phyloP scores from a whole-genome alignment of 495 filamentous ascomycete genomes.

The Penicillium verhagenii region DNA sequence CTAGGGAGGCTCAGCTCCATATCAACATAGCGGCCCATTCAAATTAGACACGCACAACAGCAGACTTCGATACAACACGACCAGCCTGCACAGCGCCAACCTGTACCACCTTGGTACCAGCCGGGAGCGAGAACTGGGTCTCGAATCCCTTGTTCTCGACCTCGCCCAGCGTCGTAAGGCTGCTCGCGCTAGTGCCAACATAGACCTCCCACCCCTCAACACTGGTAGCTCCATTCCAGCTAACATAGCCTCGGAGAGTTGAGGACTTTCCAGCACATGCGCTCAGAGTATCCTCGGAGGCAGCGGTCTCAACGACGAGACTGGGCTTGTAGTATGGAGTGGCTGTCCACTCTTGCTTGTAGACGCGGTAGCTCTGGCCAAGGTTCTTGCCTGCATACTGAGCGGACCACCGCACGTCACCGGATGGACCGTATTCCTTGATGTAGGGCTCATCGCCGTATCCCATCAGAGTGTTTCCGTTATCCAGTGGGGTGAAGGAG shows the following conservation, averaged over 20 bases:
- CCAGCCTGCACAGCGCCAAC: not conserved
- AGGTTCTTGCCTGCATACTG: constrained; percentile 11
- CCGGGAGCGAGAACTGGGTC: not conserved
- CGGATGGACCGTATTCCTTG: constrained; percentile 37
- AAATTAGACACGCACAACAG: not conserved
- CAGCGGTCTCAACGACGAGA: constrained; percentile 3
- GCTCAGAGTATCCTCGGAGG: not conserved
- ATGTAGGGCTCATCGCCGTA: constrained; percentile 43
- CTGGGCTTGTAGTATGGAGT: constrained; percentile 15
- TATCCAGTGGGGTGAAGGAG: constrained; percentile 32
- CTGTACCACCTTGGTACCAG: not conserved
- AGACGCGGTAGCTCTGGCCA: constrained; percentile 16
- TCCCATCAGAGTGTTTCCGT: constrained; percentile 39
- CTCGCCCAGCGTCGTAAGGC: constrained; percentile 5
- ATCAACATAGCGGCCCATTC: not conserved
- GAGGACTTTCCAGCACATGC: constrained; percentile 4
- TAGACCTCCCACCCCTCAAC: constrained; percentile 17
- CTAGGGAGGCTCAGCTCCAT: not conserved
- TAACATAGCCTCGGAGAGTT: constrained; percentile 20
- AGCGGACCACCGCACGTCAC: constrained; percentile 9
- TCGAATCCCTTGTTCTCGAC: constrained; percentile 6
- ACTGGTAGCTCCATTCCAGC: constrained; percentile 34
- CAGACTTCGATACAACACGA: not conserved
- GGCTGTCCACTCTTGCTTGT: constrained; percentile 15
- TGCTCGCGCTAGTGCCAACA: constrained; percentile 1